Percentiles rank a stretch among this genome's conserved stretches.
phyloP scores from a whole-genome alignment of 106 monocot genomes.

The Alisma plantagoaquatica region DNA sequence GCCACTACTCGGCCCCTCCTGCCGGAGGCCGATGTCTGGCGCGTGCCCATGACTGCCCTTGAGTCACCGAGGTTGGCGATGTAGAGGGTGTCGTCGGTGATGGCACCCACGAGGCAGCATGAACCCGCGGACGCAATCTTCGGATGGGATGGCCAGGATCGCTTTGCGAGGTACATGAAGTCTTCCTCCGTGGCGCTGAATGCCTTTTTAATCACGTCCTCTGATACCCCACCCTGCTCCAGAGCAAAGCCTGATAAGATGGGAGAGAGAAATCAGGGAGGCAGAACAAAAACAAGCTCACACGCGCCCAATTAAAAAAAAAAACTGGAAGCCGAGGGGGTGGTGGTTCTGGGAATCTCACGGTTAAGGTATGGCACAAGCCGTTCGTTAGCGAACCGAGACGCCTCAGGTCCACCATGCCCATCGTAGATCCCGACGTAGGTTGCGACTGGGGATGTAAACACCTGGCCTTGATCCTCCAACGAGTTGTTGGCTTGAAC shows the following conservation, averaged over 20 bases:
- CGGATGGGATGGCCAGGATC: neutral
- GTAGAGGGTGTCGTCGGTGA: neutral
- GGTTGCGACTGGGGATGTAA: neutral
- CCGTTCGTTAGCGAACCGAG: neutral
- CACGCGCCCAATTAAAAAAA: too few relatives aligned
- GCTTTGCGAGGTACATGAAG: neutral
- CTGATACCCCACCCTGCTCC: conserved; percentile 1
- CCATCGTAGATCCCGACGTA: neutral
- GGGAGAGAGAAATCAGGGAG: too few relatives aligned
- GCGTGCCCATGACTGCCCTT: neutral
- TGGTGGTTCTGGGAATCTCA: neutral
- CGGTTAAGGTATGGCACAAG: neutral
- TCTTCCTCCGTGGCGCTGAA: conserved; percentile 3
- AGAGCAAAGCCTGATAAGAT: conserved; percentile 4
- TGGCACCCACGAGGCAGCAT: neutral
- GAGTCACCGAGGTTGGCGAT: conserved; percentile 2
- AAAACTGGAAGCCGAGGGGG: too few relatives aligned
- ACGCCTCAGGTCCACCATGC: too few relatives aligned
- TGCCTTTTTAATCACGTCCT: neutral
- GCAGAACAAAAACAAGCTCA: too few relatives aligned
- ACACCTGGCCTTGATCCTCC: neutral
- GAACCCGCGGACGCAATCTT: neutral
- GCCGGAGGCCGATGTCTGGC: too few relatives aligned
- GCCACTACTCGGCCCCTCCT: neutral
- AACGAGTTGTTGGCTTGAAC: neutral